Evolutionary conservation across 306 rosid species (phyloP), one percentile per base, ranked within the genome.

Genomic region (Prunus mongolica): DNA sequence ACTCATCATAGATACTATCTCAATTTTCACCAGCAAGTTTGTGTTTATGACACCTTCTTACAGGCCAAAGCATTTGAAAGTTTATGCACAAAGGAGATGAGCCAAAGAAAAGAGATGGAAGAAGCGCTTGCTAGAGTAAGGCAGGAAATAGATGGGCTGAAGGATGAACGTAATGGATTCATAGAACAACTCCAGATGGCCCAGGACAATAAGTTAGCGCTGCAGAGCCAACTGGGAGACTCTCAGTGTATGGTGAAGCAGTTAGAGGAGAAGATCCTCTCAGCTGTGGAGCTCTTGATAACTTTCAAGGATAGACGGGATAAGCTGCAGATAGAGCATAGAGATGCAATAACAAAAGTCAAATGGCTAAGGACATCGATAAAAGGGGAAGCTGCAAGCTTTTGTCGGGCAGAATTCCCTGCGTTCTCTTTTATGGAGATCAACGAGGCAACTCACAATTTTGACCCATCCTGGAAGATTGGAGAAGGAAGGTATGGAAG

Each of bases 401-500:
- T 88, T 68, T 75, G 77, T 74, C 64, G 52, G 45, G 84, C 81
- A 49, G 88, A 88, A 80, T 85, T 90, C 78, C 97, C 98, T 54
- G 49, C 82, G 66, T 92, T 90, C 83, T 90, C 97, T 74, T 95
- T 95, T 82, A 44, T 90, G 69, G 97, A 95, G 85, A 90, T 95
- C 82, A 90, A 81, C 45, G 96, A 92, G 78, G 97, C 96, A 79
- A 95, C 97, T 67, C 72, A 84, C 19, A 83, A 92, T 64, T 90
- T 95, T 72, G 97, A 92, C 67, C 98, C 91, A 27, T 90, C 96
- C 75, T 88, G 95, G 97, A 95, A 92, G 88, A 89, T 95, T 79
- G 86, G 89, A 65, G 98, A 92, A 78, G 98, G 98, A 85, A 88
- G 83, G 71, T 84, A 76, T 79, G 98, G 97, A 80, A 90, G 92